Base-by-base conservation (phyloP, 306 rosid genomes). In the Lupinus albus region DNA sequence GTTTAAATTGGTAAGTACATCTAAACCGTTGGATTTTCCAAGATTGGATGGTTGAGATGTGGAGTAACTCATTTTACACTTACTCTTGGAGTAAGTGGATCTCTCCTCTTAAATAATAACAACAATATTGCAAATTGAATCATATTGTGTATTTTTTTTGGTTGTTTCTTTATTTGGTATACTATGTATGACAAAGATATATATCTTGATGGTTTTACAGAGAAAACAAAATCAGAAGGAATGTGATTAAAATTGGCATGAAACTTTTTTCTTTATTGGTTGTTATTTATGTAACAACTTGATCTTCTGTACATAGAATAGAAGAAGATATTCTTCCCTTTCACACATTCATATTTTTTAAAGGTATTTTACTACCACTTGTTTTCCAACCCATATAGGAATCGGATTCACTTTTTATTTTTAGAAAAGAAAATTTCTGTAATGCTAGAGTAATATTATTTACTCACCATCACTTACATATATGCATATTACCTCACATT, bases 321-420 rank as follows among this genome's bases (percentile, higher is more conserved):
- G 53, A 64, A 64, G 39, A 53, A 73, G 48, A 73, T 63, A 64
- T 64, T 73, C 78, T 53, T 63, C 58, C 50, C 56, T 53, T 50
- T 53, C 49, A 52, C 8, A 14, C 49, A 44, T 54, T 42, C 64
- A 52, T 33, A 33, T 33, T 63, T 32, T 28, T 62, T 16, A 5
- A 64, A 41, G 39, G 17, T 1, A 13, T 44, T 63, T 73, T 14
- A 5, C 32, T 17, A 8, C 49, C 21, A 64, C 44, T 73, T 73
- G 41, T 73, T 73, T 17, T 30, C 28, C 72, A 45, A 3, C 14
- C 38, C 78, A 17, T 14, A 12, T 15, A n/a, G 32, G 72, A 64
- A 54, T 64, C 72, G 13, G 65, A 73, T 63, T 42, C 78, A 12
- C 35, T 35, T 12, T 5, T 47, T 47, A 13, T 25, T 61, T 61